These are phyloP conservation scores for Brassica rapa DNA, from an alignment of 345 rosid genomes.

Conservation along the genomic window DNA sequence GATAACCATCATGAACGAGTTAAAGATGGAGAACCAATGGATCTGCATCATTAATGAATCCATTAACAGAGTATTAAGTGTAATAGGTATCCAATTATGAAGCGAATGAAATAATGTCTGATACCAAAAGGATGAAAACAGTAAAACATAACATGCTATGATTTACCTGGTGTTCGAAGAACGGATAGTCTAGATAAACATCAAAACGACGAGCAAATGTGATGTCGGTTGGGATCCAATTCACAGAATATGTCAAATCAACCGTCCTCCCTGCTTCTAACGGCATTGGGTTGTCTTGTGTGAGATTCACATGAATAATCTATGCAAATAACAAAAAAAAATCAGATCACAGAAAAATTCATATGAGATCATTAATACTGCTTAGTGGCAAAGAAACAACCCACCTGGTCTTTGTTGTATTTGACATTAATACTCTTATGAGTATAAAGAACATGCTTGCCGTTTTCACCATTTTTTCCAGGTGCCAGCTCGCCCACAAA, in stretches of 20 bases:
- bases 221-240: constrained; percentile 69
- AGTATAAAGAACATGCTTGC: constrained; percentile 73
- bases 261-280: constrained; percentile 63
- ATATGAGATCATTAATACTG: neutral
- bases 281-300: constrained; percentile 75
- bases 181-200: constrained; percentile 90
- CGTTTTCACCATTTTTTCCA: constrained; percentile 74
- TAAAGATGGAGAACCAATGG: constrained; percentile 98
- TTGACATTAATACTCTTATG: constrained; percentile 68
- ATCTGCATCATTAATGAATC: constrained; percentile 55
- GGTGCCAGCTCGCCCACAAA: constrained; percentile 81
- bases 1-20: constrained; percentile 99
- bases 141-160: constrained; percentile 4
- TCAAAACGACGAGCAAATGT: constrained; percentile 91
- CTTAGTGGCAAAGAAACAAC: constrained; percentile 32
- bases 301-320: constrained; percentile 90
- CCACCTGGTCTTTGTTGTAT: constrained; percentile 87
- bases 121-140: constrained; percentile 1
- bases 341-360: neutral
- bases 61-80: constrained; percentile 7
- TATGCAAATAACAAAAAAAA: constrained; percentile 30
- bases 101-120: neutral
- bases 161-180: constrained; percentile 93
- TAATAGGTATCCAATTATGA: neutral
- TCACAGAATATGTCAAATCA: constrained; percentile 83